These are phyloP conservation scores for Cystofilobasidium ferigula DNA, from an alignment of 768 basidiomycete species.

Conservation along the genomic window DNA sequence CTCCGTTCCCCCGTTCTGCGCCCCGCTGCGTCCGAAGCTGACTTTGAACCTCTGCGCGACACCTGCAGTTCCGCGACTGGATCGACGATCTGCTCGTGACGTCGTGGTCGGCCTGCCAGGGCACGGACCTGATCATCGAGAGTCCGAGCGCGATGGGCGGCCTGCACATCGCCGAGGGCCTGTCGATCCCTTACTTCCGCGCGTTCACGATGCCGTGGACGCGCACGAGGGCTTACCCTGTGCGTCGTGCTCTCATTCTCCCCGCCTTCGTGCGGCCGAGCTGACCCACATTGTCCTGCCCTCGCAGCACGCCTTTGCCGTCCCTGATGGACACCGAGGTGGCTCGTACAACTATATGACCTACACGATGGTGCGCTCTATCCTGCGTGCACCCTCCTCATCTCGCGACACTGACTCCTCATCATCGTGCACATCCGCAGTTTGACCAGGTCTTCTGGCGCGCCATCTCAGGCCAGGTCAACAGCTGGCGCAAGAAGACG, in stretches of 20 bases:
- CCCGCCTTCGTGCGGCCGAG: not conserved
- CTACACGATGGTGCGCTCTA: constrained; percentile 17
- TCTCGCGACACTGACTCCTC: not conserved
- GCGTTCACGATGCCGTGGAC: constrained; percentile 73
- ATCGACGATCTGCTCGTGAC: constrained; percentile 88
- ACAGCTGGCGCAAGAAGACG: constrained; percentile 74
- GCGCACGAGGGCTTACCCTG: constrained; percentile 83
- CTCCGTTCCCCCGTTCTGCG: not conserved
- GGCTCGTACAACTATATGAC: constrained; percentile 95
- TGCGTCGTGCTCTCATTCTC: constrained; percentile 19
- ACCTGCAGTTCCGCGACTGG: constrained; percentile 89
- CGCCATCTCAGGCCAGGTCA: constrained; percentile 84
- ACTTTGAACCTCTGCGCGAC: constrained; percentile 1
- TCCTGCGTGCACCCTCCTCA: not conserved
- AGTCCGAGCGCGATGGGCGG: constrained; percentile 96
- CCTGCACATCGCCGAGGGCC: constrained; percentile 89
- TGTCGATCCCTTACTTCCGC: constrained; percentile 83
- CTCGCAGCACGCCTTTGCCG: constrained; percentile 73
- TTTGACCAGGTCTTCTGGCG: constrained; percentile 95
- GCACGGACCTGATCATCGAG: constrained; percentile 83
- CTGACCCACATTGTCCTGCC: not conserved
- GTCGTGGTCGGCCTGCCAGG: constrained; percentile 93
- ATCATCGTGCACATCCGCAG: constrained; percentile 63
- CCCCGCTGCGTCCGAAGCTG: not conserved
- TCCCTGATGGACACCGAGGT: constrained; percentile 94